Base-by-base conservation (phyloP, 306 rosid genomes). In the Astragalus glycyphyllos region DNA sequence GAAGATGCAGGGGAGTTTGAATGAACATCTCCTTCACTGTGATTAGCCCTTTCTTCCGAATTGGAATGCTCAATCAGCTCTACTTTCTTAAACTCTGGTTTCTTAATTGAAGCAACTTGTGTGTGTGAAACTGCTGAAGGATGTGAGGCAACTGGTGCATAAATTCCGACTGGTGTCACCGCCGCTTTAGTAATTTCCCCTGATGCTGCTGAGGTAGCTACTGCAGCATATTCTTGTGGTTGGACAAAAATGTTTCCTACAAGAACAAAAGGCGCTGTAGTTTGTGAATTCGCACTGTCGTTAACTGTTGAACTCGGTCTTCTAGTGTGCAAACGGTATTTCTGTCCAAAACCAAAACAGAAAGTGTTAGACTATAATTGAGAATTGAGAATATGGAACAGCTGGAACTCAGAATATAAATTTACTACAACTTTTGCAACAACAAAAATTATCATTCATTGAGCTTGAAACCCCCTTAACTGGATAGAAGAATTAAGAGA, bases 221-320 rank as follows among this genome's bases (percentile, higher is more conserved):
- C 70, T 0, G 81, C 84, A 8, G 88, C 87, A 73, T 84, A 90
- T 12, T 86, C 96, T 15, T 81, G 75, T 13, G 88, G 91, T 20
- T 87, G 89, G 62, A 87, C 82, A 87, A 88, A 89, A 68, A 90
- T 80, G 82, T 92, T 90, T 6, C 98, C 97, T 20, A 94, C 89
- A 58, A 94, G 82, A 60, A 94, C 84, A 72, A 89, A 82, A 37
- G 87, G 92, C n/a, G 86, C 86, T 14, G 85, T 80, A 51, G 86
- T 60, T 40, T 85, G 91, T 9, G 84, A 73, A 61, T 65, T 80
- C 45, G 70, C 82, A 56, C 63, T 82, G 74, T 77, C 81, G 75
- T 85, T 89, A 12, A 72, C 74, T 45, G 86, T 12, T 2, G 87
- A 54, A 73, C 82, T 81, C 37, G 97, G 92, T 65, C 97, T 84